Conservation (phyloP, 2,329 filamentous ascomycete species). For the Chaetomiaceae sp. region DNA sequence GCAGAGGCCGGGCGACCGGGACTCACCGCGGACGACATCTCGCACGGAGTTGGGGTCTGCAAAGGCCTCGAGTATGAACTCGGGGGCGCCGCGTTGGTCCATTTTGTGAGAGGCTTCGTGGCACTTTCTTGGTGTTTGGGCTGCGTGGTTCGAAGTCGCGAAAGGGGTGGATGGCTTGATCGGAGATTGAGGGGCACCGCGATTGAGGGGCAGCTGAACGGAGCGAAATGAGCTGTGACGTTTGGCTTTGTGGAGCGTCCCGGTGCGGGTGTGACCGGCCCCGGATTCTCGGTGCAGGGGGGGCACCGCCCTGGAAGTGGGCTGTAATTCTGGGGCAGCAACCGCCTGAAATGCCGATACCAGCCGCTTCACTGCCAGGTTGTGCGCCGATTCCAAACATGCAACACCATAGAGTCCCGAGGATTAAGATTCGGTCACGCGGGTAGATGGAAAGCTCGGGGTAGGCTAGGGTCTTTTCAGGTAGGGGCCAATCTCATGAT, state of each 20-base stretch:
- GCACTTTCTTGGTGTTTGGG: not conserved
- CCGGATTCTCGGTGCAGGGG: conserved; percentile 2
- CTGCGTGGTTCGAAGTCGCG: not conserved
- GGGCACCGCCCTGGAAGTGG: not conserved
- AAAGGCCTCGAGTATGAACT: conserved; percentile 92
- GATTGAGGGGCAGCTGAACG: conserved; percentile 15
- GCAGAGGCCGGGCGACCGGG: not conserved
- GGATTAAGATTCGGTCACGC: too few species aligned
- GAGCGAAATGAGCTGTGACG: conserved; percentile 14
- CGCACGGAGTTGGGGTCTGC: conserved; percentile 85
- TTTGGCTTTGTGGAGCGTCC: conserved; percentile 1
- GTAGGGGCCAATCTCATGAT: too few species aligned
- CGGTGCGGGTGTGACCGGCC: not conserved
- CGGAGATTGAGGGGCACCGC: conserved; percentile 15
- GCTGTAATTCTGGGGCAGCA: too few species aligned
- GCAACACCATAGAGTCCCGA: too few species aligned
- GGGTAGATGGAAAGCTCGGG: too few species aligned
- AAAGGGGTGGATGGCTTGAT: not conserved
- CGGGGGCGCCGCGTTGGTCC: conserved; percentile 60
- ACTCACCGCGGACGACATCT: conserved; percentile 84
- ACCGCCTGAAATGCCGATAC: not conserved
- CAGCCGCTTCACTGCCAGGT: too few species aligned
- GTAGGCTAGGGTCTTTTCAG: too few species aligned
- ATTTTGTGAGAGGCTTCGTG: conserved; percentile 30
- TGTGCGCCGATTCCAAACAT: too few species aligned